Base-by-base conservation (phyloP, 345 rosid species). In the Euclidium syriacum region DNA sequence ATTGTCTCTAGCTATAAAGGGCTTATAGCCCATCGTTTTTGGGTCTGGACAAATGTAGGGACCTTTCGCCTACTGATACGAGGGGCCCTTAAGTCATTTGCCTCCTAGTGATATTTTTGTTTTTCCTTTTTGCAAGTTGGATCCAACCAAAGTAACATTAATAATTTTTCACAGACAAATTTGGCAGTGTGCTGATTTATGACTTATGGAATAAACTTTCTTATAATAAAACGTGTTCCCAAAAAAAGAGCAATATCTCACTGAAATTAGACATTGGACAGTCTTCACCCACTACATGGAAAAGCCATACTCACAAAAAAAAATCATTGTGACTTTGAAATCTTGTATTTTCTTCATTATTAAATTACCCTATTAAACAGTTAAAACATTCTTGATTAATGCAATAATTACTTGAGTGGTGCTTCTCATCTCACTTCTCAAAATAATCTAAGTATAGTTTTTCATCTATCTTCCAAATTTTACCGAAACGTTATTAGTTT, bases 91-190 rank as follows among this genome's bases (percentile, higher is more conserved):
- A 24, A 44, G 56, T 62, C 56, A 43, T 25, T 68, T 52, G 7
- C 1, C 0, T 6, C 10, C 0, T 34, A 10, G 5, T 42, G 49
- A 38, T 43, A 44, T 24, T 8, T 60, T n/a, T n/a, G n/a, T n/a
- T n/a, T n/a, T n/a, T n/a, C n/a, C n/a, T n/a, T n/a, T n/a, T 35
- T 52, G 57, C 62, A 35, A 69, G 68, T 54, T 62, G 68, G 48
- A 69, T 61, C 42, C 56, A 55, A 65, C 71, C 55, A 7, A 65
- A 8, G 30, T 24, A 17, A 35, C 38, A 40, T 19, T 6, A 52
- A 29, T 29, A 29, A 29, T 29, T 12, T 7, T 12, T 32, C 36
- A 52, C 41, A 19, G 1, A 20, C 8, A 3, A 18, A 18, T 52
- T 52, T 52, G 25, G 33, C 35, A 15, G 60, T 39, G 20, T 10